Conservation (phyloP, 202 grass and related monocot genomes). For the Sporobolus alterniflorus region DNA sequence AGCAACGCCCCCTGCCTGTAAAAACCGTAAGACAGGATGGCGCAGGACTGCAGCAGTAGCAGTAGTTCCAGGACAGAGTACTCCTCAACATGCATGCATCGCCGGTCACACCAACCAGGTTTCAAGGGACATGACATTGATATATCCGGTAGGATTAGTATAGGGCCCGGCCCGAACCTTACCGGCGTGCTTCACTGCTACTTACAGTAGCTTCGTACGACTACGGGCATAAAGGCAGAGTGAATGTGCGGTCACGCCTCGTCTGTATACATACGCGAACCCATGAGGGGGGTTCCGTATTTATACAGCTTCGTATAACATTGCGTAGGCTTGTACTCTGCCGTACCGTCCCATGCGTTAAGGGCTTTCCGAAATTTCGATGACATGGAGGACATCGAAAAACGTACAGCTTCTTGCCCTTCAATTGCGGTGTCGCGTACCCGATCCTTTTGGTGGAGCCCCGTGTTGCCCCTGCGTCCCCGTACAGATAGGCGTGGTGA, state of each 20-base stretch:
- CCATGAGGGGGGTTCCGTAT: not conserved
- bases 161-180: not conserved
- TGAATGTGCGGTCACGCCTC: constrained; percentile 23
- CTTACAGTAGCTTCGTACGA: not conserved
- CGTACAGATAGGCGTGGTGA: not conserved
- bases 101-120: not conserved
- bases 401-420: not conserved
- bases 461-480: not conserved
- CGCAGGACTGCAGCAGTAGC: not conserved
- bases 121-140: constrained; percentile 25
- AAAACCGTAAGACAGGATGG: no score
- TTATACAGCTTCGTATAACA: not conserved
- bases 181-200: not conserved
- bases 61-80: not conserved
- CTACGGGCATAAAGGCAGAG: not conserved
- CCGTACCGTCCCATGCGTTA: not conserved
- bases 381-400: not conserved
- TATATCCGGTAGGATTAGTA: constrained; percentile 3
- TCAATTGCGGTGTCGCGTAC: not conserved
- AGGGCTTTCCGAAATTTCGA: not conserved
- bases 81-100: not conserved
- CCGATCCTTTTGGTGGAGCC: not conserved
- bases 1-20: no score
- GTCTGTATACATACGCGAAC: not conserved
- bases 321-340: not conserved